Evolutionary conservation across 305 asterid genomes (phyloP), one percentile per base, ranked within the genome.

Genomic region (Striga hermonthica): DNA sequence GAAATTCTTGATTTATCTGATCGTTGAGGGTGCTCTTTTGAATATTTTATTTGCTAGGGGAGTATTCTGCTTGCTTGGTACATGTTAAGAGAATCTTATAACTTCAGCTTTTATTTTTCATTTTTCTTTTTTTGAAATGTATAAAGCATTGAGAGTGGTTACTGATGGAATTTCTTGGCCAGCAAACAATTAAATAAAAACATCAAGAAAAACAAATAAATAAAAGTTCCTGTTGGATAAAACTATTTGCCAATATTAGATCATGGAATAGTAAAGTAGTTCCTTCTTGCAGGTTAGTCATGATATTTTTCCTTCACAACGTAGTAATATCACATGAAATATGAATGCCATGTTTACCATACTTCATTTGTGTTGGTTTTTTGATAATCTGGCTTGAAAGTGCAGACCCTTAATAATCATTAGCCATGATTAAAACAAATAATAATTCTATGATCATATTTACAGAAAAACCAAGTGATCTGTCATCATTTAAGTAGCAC

Each of bases 261-360:
- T 37, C 35, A 43, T 22, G 64, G 34, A 36, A 36, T 13, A 10
- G 48, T 39, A 61, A 37, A n/a, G 40, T 41, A 6, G 9, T 9
- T 37, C 10, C 31, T 4, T 9, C 57, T 44, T 55, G 60, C 55
- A 37, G 14, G 31, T 22, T 22, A 22, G 31, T 22, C 1, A 22
- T 41, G 44, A n/a, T 5, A 39, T 39, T 3, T 39, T 39, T 39
- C 44, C 1, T 39, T 39, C 44, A 39, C 44, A 1, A 39, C 41
- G 45, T n/a, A 34, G 22, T 13, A 69, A 64, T 58, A 11, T 53
- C 60, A 8, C 64, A 11, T 31, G 53, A 43, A 74, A 34, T 31
- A 49, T 16, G 36, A 64, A 34, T 34, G 41, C 39, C 15, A 48
- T 34, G 31, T 22, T 6, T 7, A 28, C 5, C 8, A 16, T 52